phyloP scores from a whole-genome alignment of 2,329 filamentous ascomycete species.

The Alternaria hordeiaustralica region DNA sequence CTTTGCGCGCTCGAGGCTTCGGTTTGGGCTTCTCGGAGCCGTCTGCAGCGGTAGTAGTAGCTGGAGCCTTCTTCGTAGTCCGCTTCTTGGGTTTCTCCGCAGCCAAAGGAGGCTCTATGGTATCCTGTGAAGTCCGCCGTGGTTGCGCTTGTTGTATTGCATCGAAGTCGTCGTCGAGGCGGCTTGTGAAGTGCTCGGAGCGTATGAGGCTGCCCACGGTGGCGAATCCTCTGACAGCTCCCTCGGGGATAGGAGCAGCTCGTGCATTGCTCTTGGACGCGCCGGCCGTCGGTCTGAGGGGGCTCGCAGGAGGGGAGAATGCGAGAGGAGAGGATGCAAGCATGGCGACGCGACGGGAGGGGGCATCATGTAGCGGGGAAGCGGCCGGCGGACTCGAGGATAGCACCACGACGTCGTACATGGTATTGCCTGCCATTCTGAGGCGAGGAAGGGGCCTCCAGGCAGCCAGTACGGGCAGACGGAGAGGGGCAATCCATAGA shows the following conservation, averaged over 20 bases:
- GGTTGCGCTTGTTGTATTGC: constrained; percentile 10
- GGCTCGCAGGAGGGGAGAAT: constrained; percentile 30
- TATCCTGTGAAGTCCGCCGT: constrained; percentile 1
- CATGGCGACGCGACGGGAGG: constrained; percentile 40
- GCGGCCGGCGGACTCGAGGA: constrained; percentile 42
- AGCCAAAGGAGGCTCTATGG: neutral
- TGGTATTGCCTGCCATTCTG: constrained; percentile 32
- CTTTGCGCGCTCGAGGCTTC: constrained; percentile 35
- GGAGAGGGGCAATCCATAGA: constrained; percentile 3
- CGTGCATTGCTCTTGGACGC: constrained; percentile 39
- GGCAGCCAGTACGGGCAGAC: constrained; percentile 5
- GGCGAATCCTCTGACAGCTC: constrained; percentile 40
- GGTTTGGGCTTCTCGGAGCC: constrained; percentile 25
- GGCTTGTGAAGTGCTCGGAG: constrained; percentile 35
- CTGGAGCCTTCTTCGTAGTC: constrained; percentile 12
- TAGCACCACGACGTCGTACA: constrained; percentile 35
- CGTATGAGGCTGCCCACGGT: constrained; percentile 43
- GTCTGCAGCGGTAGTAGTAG: neutral
- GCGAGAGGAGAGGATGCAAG: constrained; percentile 28
- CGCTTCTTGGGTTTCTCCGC: constrained; percentile 28
- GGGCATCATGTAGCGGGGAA: constrained; percentile 26
- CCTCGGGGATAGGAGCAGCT: constrained; percentile 34
- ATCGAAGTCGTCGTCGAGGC: constrained; percentile 16
- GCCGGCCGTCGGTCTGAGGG: constrained; percentile 20
- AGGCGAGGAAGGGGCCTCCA: constrained; percentile 16